A percentile compares a stretch with the other conserved stretches of the same genome.
phyloP scores from a whole-genome alignment of 2,329 filamentous ascomycete species.

The Epichloe festucae region DNA sequence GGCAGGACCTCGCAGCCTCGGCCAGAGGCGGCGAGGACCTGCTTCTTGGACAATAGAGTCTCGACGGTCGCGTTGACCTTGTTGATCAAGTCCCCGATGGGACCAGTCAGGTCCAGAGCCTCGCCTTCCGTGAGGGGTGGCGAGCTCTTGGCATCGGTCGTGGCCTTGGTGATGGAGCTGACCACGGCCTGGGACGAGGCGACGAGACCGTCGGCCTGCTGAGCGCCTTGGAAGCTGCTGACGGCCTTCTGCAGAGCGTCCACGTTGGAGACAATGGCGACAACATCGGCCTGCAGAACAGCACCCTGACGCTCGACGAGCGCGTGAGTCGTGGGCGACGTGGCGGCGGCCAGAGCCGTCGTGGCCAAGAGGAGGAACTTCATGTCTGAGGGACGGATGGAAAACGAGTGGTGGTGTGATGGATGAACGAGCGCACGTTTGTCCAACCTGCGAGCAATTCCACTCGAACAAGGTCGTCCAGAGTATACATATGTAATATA shows the following conservation, averaged over 20 bases:
- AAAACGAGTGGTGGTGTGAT: not conserved
- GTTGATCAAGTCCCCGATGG: not conserved
- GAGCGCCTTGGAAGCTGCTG: not conserved
- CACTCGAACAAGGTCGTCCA: too few relatives aligned
- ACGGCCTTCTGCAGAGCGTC: not conserved
- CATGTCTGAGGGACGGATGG: not conserved
- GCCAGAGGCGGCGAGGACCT: not conserved
- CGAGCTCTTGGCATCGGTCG: not conserved
- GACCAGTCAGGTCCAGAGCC: not conserved
- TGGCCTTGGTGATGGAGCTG: not conserved
- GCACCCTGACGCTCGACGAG: not conserved
- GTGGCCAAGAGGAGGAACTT: slow-evolving; percentile 7
- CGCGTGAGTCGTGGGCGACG: not conserved
- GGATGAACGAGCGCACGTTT: not conserved
- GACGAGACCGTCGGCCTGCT: not conserved
- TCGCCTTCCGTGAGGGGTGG: not conserved
- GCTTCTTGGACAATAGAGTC: slow-evolving; percentile 2
- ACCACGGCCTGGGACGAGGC: not conserved
- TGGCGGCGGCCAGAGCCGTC: slow-evolving; percentile 1
- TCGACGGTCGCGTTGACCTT: not conserved
- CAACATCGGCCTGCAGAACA: not conserved
- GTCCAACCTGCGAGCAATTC: not conserved
- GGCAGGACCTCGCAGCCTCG: slow-evolving; percentile 4
- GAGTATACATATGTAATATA: too few relatives aligned
- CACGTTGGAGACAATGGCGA: not conserved